phyloP scores from a whole-genome alignment of 768 basidiomycete species.

The Phaeotremella fagi region DNA sequence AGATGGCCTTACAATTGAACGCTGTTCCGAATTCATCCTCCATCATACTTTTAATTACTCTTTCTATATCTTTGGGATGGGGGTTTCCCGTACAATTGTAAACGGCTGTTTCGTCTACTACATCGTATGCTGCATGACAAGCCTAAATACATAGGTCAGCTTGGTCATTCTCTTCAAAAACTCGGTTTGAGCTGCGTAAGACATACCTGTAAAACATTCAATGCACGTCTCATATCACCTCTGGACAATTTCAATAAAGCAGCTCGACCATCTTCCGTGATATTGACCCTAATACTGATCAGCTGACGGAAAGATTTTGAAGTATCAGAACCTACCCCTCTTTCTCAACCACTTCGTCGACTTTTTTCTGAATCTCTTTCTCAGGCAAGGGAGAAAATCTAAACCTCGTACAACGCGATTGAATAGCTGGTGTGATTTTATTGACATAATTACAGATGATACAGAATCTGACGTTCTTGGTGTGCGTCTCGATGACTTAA shows the following conservation, averaged over 20 bases:
- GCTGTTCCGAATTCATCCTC: slow-evolving; percentile 90
- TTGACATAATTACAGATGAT: slow-evolving; percentile 99
- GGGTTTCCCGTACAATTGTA: slow-evolving; percentile 97
- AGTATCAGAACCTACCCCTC: slow-evolving; percentile 62
- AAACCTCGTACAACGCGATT: slow-evolving; percentile 96
- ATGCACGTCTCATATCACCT: slow-evolving; percentile 94
- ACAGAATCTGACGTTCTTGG: slow-evolving; percentile 96
- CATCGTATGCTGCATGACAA: slow-evolving; percentile 93
- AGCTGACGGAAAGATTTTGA: background rate
- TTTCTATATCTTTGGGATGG: slow-evolving; percentile 88
- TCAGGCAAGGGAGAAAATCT: slow-evolving; percentile 90
- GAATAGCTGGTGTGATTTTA: slow-evolving; percentile 96
- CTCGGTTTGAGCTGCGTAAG: background rate
- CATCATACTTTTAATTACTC: slow-evolving; percentile 91
- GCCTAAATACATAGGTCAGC: slow-evolving; percentile 51
- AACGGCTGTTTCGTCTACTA: slow-evolving; percentile 79
- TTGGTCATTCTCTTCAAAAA: background rate
- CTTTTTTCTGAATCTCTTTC: slow-evolving; percentile 73
- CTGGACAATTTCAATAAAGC: slow-evolving; percentile 87
- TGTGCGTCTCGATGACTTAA: slow-evolving; percentile 91
- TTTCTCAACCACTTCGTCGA: slow-evolving; percentile 69
- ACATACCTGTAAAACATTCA: slow-evolving; percentile 78
- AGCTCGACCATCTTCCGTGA: slow-evolving; percentile 77
- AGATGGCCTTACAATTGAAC: slow-evolving; percentile 53
- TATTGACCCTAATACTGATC: slow-evolving; percentile 62